Evolutionary conservation across 768 basidiomycete genomes (phyloP).

Genomic region (Leccinum longicurvipes): DNA sequence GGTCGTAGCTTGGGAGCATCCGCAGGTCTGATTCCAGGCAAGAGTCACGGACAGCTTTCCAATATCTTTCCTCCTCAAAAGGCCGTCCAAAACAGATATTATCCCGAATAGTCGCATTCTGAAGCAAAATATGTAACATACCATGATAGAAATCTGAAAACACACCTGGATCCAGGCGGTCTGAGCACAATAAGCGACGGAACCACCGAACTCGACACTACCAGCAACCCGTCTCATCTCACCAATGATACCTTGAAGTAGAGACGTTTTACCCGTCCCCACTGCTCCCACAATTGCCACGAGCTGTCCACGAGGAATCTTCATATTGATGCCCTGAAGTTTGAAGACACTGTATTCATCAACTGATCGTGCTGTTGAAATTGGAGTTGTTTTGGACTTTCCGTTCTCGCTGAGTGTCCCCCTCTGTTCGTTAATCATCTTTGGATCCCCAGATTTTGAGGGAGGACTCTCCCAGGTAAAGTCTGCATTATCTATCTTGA

Average conservation of each 20-base stretch:
- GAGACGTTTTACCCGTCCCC: conserved; percentile 53
- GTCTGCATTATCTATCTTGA: conserved; percentile 63
- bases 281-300: conserved; percentile 82
- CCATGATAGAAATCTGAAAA: background rate
- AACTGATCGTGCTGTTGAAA: conserved; percentile 30
- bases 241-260: conserved; percentile 72
- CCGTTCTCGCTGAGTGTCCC: conserved; percentile 9
- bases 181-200: conserved; percentile 81
- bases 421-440: conserved; percentile 10
- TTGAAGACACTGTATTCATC: conserved; percentile 50
- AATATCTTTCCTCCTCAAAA: conserved; percentile 78
- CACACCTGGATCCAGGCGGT: conserved; percentile 84
- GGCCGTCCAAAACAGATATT: conserved; percentile 87
- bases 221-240: conserved; percentile 79
- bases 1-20: too few relatives aligned
- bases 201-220: conserved; percentile 67
- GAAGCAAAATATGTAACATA: background rate
- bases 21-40: conserved; percentile 80
- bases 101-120: conserved; percentile 84
- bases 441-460: conserved; percentile 39
- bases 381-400: conserved; percentile 15
- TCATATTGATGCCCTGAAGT: conserved; percentile 59
- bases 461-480: conserved; percentile 88
- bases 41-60: conserved; percentile 73
- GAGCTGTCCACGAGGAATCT: conserved; percentile 72